Conservation (phyloP, 177 flowering plant genomes). For the Viscum album region DNA sequence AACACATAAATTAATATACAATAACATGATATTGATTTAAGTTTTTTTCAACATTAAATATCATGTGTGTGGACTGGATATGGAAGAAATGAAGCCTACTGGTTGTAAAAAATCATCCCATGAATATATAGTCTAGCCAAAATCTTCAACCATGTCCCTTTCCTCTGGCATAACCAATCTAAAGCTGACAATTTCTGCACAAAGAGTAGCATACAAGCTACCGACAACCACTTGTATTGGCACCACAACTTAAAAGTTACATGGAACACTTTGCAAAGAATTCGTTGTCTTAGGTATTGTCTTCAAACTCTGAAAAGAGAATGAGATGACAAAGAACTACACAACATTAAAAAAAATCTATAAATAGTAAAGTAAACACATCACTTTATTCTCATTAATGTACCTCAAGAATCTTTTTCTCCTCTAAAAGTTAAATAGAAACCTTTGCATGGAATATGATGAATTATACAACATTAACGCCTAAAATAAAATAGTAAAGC, state of each 20-base stretch:
- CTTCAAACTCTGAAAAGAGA: constrained; percentile 58
- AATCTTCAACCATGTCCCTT: constrained; percentile 41
- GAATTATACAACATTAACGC: constrained; percentile 89
- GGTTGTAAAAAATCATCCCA: constrained; percentile 77
- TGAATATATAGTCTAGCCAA: constrained; percentile 49
- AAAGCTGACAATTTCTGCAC: constrained; percentile 83
- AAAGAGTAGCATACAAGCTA: constrained; percentile 1
- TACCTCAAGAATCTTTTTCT: constrained; percentile 84
- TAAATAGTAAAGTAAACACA: no score
- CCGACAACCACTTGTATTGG: no score
- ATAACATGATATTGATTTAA: no score
- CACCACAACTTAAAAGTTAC: no score
- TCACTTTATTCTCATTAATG: neutral
- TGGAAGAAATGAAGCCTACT: constrained; percentile 34
- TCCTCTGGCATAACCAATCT: constrained; percentile 63
- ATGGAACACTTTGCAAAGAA: constrained; percentile 49
- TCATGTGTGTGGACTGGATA: neutral
- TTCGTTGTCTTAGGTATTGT: constrained; percentile 55
- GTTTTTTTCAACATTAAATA: no score
- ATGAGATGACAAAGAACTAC: no score
- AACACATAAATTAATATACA: no score
- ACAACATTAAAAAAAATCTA: no score
- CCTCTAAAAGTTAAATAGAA: constrained; percentile 74
- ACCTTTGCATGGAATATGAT: constrained; percentile 78
- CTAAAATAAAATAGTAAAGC: constrained; percentile 25